These are phyloP conservation scores for Penicillium janthinellum DNA, from an alignment of 2,329 filamentous ascomycete genomes.

Conservation along the genomic window DNA sequence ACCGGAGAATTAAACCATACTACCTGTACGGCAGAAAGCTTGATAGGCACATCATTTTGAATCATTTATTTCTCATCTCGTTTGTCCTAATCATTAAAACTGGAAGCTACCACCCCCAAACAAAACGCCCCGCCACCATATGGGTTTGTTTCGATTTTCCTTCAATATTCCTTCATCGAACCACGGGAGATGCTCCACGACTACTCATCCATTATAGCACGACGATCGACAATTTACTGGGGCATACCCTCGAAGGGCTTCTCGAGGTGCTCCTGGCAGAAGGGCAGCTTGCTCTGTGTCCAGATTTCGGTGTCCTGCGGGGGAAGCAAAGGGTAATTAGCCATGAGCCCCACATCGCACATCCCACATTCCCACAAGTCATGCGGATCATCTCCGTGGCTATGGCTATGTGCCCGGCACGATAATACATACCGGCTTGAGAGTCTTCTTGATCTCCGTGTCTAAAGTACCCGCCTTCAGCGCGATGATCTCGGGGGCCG, in stretches of 20 bases:
- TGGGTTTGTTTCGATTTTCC: not conserved
- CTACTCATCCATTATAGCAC: not conserved
- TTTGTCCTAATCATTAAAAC: constrained; percentile 9
- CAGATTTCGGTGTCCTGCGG: constrained; percentile 65
- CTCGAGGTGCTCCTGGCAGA: constrained; percentile 66
- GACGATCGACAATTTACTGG: constrained; percentile 41
- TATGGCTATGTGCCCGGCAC: not conserved
- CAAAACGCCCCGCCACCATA: not conserved
- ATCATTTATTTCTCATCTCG: not conserved
- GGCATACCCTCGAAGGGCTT: constrained; percentile 68
- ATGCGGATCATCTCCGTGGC: not conserved
- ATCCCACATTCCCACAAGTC: not conserved
- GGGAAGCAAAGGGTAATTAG: not conserved
- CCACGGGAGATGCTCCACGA: not conserved
- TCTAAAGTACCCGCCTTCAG: constrained; percentile 68
- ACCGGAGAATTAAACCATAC: not conserved
- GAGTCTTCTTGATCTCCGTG: constrained; percentile 65
- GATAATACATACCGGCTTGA: constrained; percentile 56
- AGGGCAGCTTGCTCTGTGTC: constrained; percentile 68
- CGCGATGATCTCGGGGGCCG: constrained; percentile 70
- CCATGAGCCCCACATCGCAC: not conserved
- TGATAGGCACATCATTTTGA: too few relatives aligned
- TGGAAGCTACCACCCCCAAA: not conserved
- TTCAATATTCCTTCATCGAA: not conserved
- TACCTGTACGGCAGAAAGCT: not conserved